Base-by-base conservation (phyloP, 352 stramenopile species). In the Ophiocytium majus region DNA sequence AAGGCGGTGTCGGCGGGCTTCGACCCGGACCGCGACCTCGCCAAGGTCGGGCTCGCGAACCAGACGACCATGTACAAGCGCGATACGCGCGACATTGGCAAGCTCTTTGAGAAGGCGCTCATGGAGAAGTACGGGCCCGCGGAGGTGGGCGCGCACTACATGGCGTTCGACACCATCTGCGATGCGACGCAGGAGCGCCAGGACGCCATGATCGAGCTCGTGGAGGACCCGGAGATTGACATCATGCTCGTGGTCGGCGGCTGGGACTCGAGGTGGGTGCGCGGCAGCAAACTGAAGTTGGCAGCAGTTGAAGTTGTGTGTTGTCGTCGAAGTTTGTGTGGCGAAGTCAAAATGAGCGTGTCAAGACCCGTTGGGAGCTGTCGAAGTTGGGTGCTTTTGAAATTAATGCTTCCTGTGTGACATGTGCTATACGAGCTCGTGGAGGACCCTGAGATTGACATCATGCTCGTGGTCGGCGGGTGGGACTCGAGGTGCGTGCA, bases 51-150 rank as follows among this genome's bases (percentile, higher is more conserved):
- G 43, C 85, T 96, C 33, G 93, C 93, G 10, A 96, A 96, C 90
- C 93, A 96, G 89, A 96, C 93, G 23, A 96, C 93, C 49, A 96
- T 96, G 93, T 96, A 96, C 88, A 96, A 96, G 90, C 92, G 94
- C 80, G 93, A 96, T 86, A 91, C 88, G 10, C 86, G 88, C 36
- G 82, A 85, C 23, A 91, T 90, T 35, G 88, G 88, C 0, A 49
- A 88, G 80, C 76, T 95, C 33, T 91, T 96, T 63, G 92, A 96
- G 89, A 95, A 94, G 84, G 86, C 93, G 0, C 92, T 95, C 84
- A 94, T 96, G 83, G 91, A 91, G 37, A 94, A 95, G 85, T 94
- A 91, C 89, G 92, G 92, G 43, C 92, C 93, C n/a, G 89, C 89
- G 1, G 80, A 94, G 83, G 82, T 90, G 0, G 88, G 91, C 63